Conservation (phyloP, 352 stramenopile species). For the Pythium volutum region DNA sequence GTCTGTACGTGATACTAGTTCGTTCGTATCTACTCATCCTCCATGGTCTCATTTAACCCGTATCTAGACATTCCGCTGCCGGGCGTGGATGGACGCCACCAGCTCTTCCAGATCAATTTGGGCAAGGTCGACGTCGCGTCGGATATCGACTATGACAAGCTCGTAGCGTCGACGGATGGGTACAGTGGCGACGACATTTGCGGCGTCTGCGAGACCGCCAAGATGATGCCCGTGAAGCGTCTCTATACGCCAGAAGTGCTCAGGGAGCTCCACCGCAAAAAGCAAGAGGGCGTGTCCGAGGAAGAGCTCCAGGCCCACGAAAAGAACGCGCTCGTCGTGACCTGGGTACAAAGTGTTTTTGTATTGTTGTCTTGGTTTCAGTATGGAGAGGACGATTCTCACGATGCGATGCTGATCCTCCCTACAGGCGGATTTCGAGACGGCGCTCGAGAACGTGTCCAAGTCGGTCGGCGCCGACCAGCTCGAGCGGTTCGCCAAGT, state of each 20-base stretch:
- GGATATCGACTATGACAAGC: constrained; percentile 71
- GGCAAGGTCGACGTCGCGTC: constrained; percentile 71
- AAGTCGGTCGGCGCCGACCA: constrained; percentile 81
- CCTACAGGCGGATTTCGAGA: constrained; percentile 53
- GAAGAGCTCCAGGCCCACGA: constrained; percentile 54
- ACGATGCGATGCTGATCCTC: neutral
- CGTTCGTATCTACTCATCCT: neutral
- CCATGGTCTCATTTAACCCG: too few relatives aligned
- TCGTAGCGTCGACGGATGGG: constrained; percentile 63
- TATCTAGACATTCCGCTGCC: constrained; percentile 41
- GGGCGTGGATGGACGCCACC: constrained; percentile 38
- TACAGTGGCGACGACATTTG: constrained; percentile 50
- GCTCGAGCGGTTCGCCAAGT: constrained; percentile 70
- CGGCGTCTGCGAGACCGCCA: constrained; percentile 41
- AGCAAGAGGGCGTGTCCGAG: constrained; percentile 49
- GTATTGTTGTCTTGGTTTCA: neutral
- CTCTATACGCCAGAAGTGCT: constrained; percentile 42
- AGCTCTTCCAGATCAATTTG: constrained; percentile 79
- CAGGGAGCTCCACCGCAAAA: constrained; percentile 51
- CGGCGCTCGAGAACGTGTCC: constrained; percentile 70
- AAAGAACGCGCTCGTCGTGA: constrained; percentile 57
- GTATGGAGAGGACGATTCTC: neutral
- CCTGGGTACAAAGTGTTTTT: constrained; percentile 28
- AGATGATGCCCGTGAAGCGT: constrained; percentile 49
- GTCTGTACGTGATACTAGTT: constrained; percentile 61